Conservation (phyloP, 495 filamentous ascomycete species). For the Arthonia radiata region DNA sequence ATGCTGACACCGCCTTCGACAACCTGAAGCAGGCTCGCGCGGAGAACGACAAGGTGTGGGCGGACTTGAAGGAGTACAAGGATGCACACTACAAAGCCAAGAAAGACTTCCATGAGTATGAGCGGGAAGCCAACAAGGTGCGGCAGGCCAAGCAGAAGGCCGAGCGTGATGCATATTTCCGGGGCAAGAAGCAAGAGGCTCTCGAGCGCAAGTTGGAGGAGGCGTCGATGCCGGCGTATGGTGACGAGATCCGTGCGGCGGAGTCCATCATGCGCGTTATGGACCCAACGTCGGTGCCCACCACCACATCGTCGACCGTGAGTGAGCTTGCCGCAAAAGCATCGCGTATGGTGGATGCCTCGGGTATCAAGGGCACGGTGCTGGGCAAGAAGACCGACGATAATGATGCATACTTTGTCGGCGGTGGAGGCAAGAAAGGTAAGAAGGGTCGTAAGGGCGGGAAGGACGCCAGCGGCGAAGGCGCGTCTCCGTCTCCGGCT, state of each 20-base stretch:
- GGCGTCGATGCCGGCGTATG: slow-evolving; percentile 67
- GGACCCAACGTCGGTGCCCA: slow-evolving; percentile 50
- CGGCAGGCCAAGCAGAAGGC: slow-evolving; percentile 55
- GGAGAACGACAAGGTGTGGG: slow-evolving; percentile 56
- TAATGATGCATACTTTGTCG: slow-evolving; percentile 70
- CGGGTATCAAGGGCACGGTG: slow-evolving; percentile 50
- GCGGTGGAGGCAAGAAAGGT: slow-evolving; percentile 63
- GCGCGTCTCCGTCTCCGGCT: slow-evolving; percentile 18
- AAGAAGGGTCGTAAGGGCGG: slow-evolving; percentile 66
- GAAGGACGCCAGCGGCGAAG: slow-evolving; percentile 13
- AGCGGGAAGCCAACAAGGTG: slow-evolving; percentile 48
- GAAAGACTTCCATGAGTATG: slow-evolving; percentile 54
- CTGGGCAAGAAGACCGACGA: slow-evolving; percentile 53
- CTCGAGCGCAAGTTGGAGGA: slow-evolving; percentile 72
- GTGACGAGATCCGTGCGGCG: slow-evolving; percentile 70
- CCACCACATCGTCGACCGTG: slow-evolving; percentile 26
- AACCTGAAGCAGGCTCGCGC: slow-evolving; percentile 69
- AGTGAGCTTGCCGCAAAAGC: slow-evolving; percentile 51
- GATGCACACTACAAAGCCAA: slow-evolving; percentile 58
- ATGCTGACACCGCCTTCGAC: slow-evolving; percentile 73
- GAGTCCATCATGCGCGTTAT: slow-evolving; percentile 74
- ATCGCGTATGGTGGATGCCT: slow-evolving; percentile 56
- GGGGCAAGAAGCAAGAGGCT: slow-evolving; percentile 53
- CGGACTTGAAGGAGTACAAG: slow-evolving; percentile 60
- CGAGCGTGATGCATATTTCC: slow-evolving; percentile 50